A percentile compares a stretch with the other conserved stretches of the same genome.
Evolutionary conservation across 2,329 filamentous ascomycete species (phyloP).

Genomic region (Diaporthe vexans): DNA sequence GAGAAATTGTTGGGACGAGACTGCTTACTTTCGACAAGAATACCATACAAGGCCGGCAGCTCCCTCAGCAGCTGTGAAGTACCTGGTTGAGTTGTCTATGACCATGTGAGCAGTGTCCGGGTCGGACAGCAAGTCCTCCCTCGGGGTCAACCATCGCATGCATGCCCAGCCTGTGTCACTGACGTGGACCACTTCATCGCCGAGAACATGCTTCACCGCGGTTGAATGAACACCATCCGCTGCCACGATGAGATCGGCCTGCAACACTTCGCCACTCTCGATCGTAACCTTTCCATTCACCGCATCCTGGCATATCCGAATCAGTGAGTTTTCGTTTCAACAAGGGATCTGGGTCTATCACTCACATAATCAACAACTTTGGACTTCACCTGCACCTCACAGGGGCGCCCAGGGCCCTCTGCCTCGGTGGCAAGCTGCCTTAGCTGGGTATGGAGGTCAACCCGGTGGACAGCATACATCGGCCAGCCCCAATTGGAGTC

Average conservation of each 20-base stretch:
- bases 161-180: conserved; percentile 31
- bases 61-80: conserved; percentile 20
- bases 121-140: conserved; percentile 10
- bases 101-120: conserved; percentile 15
- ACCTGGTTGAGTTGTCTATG: conserved; percentile 18
- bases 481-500: conserved; percentile 9
- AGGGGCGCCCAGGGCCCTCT: conserved; percentile 1
- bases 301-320: not conserved
- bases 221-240: conserved; percentile 18
- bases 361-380: conserved; percentile 29
- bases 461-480: conserved; percentile 31
- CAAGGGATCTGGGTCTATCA: accelerated
- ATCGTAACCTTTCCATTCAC: conserved; percentile 22
- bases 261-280: not conserved
- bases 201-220: conserved; percentile 28
- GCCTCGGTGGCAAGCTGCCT: conserved; percentile 14
- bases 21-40: conserved; percentile 18
- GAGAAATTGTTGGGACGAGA: too few species aligned
- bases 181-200: conserved; percentile 6
- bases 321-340: not conserved
- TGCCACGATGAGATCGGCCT: conserved; percentile 23
- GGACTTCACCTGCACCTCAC: not conserved
- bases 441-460: conserved; percentile 28
- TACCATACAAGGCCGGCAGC: conserved; percentile 31
- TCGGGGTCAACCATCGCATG: conserved; percentile 30